These are phyloP conservation scores for Strobilomyces echinocephalus DNA, from an alignment of 768 basidiomycete species.

Conservation along the genomic window DNA sequence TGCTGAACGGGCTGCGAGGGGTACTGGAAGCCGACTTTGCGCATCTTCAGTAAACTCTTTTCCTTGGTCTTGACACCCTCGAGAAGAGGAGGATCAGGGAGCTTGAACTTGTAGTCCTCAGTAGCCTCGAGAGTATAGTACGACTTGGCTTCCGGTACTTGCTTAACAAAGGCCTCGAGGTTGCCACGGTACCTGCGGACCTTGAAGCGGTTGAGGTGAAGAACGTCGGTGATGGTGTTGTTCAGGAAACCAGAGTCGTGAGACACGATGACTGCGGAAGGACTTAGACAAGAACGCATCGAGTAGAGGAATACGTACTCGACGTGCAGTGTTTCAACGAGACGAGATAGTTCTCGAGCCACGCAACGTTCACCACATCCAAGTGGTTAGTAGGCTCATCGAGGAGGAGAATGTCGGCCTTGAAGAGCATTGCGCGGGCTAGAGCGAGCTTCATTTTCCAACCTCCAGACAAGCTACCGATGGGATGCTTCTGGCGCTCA, in stretches of 20 bases:
- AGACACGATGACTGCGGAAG: conserved; percentile 78
- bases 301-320: conserved; percentile 43
- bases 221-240: conserved; percentile 96
- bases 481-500: conserved; percentile 78
- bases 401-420: conserved; percentile 92
- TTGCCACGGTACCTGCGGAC: conserved; percentile 92
- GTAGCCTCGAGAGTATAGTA: conserved; percentile 95
- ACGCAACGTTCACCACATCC: conserved; percentile 95
- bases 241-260: conserved; percentile 98
- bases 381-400: conserved; percentile 97
- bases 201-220: conserved; percentile 98
- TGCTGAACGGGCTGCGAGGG: conserved; percentile 82
- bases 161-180: conserved; percentile 89
- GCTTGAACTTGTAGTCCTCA: conserved; percentile 98
- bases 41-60: conserved; percentile 95
- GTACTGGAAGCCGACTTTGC: conserved; percentile 97
- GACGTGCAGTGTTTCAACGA: conserved; percentile 88
- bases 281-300: conserved; percentile 7
- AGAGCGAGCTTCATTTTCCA: conserved; percentile 99
- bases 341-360: conserved; percentile 93
- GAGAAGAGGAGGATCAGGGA: conserved; percentile 93
- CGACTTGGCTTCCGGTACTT: conserved; percentile 94
- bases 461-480: conserved; percentile 92
- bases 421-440: conserved; percentile 96
- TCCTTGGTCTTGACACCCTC: conserved; percentile 99